phyloP scores from a whole-genome alignment of 2,329 filamentous ascomycete genomes.

The Clonostachys chloroleuca region DNA sequence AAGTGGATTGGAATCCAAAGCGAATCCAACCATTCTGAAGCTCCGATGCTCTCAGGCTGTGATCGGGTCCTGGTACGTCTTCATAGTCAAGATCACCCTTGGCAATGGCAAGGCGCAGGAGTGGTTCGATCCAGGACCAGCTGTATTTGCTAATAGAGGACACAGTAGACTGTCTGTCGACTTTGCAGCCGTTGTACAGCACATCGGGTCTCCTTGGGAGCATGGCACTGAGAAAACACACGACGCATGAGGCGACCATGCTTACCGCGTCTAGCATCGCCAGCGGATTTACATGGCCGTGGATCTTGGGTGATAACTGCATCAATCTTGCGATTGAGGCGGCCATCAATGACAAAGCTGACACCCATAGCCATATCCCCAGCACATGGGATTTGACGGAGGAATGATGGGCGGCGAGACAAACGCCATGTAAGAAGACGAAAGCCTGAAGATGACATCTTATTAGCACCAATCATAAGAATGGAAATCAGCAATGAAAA shows the following conservation, averaged over 20 bases:
- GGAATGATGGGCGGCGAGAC: constrained; percentile 41
- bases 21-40: constrained; percentile 44
- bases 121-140: constrained; percentile 56
- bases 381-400: constrained; percentile 48
- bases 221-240: constrained; percentile 44
- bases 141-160: constrained; percentile 59
- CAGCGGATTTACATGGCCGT: constrained; percentile 25
- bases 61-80: constrained; percentile 59
- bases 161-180: constrained; percentile 60
- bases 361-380: constrained; percentile 46
- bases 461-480: not conserved
- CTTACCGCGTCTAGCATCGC: constrained; percentile 42
- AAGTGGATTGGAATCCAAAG: constrained; percentile 33
- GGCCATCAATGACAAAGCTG: constrained; percentile 35
- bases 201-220: constrained; percentile 67
- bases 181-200: constrained; percentile 50
- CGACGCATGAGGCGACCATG: constrained; percentile 31
- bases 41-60: constrained; percentile 45
- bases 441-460: constrained; percentile 30
- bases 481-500: not conserved
- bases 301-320: constrained; percentile 20
- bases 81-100: constrained; percentile 56
- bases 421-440: constrained; percentile 45
- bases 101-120: constrained; percentile 50
- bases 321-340: constrained; percentile 40